phyloP scores from a whole-genome alignment of 2,329 filamentous ascomycete species.

The Alternaria sp. region DNA sequence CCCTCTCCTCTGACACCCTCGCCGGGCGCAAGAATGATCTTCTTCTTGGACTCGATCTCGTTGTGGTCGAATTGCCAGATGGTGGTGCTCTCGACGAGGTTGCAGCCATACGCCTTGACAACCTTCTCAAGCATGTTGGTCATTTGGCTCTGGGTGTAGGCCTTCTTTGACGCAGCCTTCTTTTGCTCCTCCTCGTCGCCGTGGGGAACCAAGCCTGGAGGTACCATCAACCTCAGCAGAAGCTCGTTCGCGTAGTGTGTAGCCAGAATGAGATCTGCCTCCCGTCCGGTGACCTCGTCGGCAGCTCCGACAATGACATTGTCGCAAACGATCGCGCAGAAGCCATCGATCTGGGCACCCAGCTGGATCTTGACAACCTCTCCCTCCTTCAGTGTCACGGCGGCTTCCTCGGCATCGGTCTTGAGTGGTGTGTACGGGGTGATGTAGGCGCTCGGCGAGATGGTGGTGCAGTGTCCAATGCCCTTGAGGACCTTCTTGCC shows the following conservation, averaged over 20 bases:
- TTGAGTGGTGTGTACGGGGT: constrained; percentile 95
- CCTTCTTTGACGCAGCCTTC: constrained; percentile 79
- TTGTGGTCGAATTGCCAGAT: constrained; percentile 97
- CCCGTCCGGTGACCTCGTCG: constrained; percentile 73
- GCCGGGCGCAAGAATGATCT: constrained; percentile 88
- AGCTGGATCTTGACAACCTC: constrained; percentile 97
- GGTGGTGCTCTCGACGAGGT: constrained; percentile 95
- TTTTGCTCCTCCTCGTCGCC: constrained; percentile 95
- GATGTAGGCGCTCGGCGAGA: constrained; percentile 92
- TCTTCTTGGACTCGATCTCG: constrained; percentile 97
- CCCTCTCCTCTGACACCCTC: constrained; percentile 93
- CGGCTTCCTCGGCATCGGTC: constrained; percentile 85
- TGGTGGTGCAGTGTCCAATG: constrained; percentile 90
- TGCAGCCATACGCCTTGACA: constrained; percentile 87
- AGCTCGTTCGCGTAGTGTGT: constrained; percentile 97
- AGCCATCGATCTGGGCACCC: constrained; percentile 98
- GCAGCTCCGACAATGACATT: constrained; percentile 77
- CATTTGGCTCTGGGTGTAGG: constrained; percentile 85
- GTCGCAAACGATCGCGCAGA: constrained; percentile 95
- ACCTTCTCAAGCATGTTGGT: constrained; percentile 89
- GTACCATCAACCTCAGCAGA: constrained; percentile 86
- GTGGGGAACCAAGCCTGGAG: constrained; percentile 81
- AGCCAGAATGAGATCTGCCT: constrained; percentile 87
- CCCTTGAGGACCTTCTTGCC: constrained; percentile 97
- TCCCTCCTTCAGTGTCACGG: constrained; percentile 76